phyloP scores from a whole-genome alignment of 108 stramenopile species.

The Nitzschia sp. region DNA sequence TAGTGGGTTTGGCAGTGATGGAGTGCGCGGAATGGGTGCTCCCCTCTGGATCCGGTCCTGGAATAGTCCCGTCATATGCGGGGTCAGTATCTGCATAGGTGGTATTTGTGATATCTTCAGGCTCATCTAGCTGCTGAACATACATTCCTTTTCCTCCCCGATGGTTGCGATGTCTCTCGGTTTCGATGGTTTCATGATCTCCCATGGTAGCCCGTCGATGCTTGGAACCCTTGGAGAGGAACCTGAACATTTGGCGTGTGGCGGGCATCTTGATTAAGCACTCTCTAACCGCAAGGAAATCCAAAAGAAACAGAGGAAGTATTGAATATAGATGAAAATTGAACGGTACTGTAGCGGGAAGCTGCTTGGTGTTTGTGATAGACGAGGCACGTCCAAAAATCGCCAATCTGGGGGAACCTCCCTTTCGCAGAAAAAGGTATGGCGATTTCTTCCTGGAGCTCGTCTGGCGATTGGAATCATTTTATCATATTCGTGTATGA shows the following conservation, averaged over 20 bases:
- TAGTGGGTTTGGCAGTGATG: constrained; percentile 23
- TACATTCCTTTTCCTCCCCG: neutral
- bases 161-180: neutral
- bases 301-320: neutral
- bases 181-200: constrained; percentile 1
- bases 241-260: constrained; percentile 9
- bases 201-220: constrained; percentile 1
- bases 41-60: neutral
- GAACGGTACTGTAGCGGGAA: neutral
- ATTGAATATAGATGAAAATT: neutral
- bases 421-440: too few species aligned
- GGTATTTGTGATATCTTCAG: neutral
- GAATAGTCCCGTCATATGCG: neutral
- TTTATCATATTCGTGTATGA: too few species aligned
- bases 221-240: constrained; percentile 13
- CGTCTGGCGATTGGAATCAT: too few species aligned
- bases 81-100: neutral
- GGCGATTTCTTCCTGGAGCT: too few species aligned
- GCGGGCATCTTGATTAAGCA: constrained; percentile 6
- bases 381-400: neutral
- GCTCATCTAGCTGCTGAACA: neutral
- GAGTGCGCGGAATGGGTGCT: constrained; percentile 6
- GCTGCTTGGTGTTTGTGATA: neutral
- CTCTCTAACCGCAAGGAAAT: neutral
- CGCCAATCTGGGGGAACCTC: too few species aligned